Base-by-base conservation (phyloP, 2,329 filamentous ascomycete genomes). In the Pezicula carpinea region DNA sequence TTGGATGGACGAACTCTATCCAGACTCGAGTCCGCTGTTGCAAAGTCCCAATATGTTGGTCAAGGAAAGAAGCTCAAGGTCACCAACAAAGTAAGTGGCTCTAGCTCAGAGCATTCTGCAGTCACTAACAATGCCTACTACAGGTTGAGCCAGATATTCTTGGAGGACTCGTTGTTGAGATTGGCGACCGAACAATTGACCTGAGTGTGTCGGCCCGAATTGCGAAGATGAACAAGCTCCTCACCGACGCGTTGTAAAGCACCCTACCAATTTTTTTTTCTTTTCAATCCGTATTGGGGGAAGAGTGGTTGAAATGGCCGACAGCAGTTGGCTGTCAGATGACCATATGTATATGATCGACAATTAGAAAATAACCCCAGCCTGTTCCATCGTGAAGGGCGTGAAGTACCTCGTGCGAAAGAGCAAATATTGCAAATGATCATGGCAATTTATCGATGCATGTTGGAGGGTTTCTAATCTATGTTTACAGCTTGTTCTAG, bases 191-290 rank as follows among this genome's bases (percentile, higher is more conserved):
- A 67, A 97, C 92, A 69, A 96, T 99, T 67, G 93, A 99, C 74
- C 86, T 96, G 61, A 93, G 87, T 73, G 91, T 99, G 65, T 92
- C 92, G 42, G 79, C 87, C 69, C 95, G 92, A 81, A 86, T 99
- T 72, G 81, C 88, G 70, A 95, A 90, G 83, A 89, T 99, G 82
- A 99, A 99, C 89, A 99, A 97, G 86, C 85, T 96, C 69, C 87
- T 99, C 68, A 91, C 81, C 62, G 93, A 99, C 75, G 80, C 86
- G 72, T 79, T 99, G 87, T 99, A 96, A 88, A 90, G 72, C 48
- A 53, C 39, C 43, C 36, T 23, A n/a, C 22, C 15, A 13, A 14
- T 23, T 51, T 54, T 48, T 62, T 64, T 59, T 59, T 57, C 49
- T 51, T 54, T 40, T 21, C 38, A 34, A 70, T 66, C 36, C 42